Evolutionary conservation across 2,329 filamentous ascomycete genomes (phyloP).

Genomic region (Conoideocrella luteorostrata): DNA sequence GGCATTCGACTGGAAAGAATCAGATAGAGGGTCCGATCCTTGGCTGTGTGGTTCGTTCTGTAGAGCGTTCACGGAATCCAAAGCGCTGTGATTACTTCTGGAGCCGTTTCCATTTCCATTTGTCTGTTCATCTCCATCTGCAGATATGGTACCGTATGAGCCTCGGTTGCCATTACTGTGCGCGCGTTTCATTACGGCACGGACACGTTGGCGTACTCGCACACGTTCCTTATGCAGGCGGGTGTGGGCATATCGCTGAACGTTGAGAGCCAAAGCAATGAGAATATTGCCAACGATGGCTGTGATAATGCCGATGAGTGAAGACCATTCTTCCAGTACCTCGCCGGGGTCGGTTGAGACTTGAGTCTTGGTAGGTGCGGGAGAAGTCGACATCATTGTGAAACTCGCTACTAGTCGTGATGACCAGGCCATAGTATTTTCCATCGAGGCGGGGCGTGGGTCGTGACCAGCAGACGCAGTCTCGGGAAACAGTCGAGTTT

Average conservation of each 20-base stretch:
- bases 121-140: conserved; percentile 9
- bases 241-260: conserved; percentile 92
- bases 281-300: conserved; percentile 89
- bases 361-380: conserved; percentile 10
- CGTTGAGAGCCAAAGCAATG: conserved; percentile 92
- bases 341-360: conserved; percentile 32
- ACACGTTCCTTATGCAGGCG: conserved; percentile 67
- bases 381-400: neutral
- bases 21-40: conserved; percentile 47
- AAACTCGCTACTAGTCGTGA: neutral
- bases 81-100: conserved; percentile 22
- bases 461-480: conserved; percentile 7
- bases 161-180: conserved; percentile 22
- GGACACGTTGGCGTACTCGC: conserved; percentile 48
- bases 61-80: conserved; percentile 22
- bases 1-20: conserved; percentile 39
- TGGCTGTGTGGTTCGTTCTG: conserved; percentile 19
- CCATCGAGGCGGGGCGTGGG: conserved; percentile 6
- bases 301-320: conserved; percentile 87
- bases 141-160: conserved; percentile 29
- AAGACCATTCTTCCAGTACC: conserved; percentile 70
- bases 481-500: conserved; percentile 2
- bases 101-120: conserved; percentile 16
- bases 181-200: conserved; percentile 44
- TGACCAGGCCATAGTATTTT: neutral